phyloP scores from a whole-genome alignment of 2,329 filamentous ascomycete genomes.

The Fusarium mundagurra region DNA sequence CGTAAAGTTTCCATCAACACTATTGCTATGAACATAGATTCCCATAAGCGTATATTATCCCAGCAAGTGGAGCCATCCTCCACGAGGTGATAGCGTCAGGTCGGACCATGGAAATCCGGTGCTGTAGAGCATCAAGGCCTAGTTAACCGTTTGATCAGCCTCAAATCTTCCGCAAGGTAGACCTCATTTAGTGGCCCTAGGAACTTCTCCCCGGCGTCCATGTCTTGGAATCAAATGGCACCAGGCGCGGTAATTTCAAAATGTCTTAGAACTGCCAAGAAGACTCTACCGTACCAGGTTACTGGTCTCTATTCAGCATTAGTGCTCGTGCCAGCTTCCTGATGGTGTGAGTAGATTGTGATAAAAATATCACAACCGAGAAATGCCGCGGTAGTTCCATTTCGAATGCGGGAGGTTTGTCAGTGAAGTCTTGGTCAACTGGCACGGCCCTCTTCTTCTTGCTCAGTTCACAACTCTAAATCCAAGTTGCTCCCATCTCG shows the following conservation, averaged over 20 bases:
- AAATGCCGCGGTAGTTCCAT: slow-evolving; percentile 6
- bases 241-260: background rate
- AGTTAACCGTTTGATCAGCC: slow-evolving; percentile 3
- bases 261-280: slow-evolving; percentile 11
- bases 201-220: slow-evolving; percentile 5
- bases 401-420: background rate
- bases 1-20: background rate
- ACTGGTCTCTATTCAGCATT: background rate
- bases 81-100: background rate
- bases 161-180: background rate
- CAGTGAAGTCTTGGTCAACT: background rate
- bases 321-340: background rate
- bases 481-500: background rate
- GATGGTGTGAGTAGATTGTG: background rate
- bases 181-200: slow-evolving; percentile 12
- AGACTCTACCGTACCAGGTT: slow-evolving; percentile 4
- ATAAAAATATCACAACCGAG: background rate
- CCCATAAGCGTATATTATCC: background rate
- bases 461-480: background rate
- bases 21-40: background rate
- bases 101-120: background rate
- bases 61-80: slow-evolving; percentile 8
- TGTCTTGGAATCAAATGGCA: slow-evolving; percentile 5
- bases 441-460: slow-evolving; percentile 22
- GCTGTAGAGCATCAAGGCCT: slow-evolving; percentile 14